Percentiles rank a stretch among this genome's conserved stretches.
Evolutionary conservation across 192 early-diverging fungal genomes (phyloP).

Genomic region (Dimargaris xerosporica): DNA sequence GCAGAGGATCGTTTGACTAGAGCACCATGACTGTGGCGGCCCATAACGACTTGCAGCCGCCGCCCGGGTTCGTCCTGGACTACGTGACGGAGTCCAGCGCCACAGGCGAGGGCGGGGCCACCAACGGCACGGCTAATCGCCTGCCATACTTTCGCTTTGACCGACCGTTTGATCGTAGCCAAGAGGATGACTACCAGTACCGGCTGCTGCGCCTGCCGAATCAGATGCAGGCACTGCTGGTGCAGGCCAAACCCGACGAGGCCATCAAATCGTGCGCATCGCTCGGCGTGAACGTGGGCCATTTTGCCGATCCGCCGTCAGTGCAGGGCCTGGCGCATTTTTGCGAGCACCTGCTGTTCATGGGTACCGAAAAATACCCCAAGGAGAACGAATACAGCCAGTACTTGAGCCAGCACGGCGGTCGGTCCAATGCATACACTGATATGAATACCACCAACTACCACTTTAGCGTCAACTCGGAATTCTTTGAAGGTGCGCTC

Average conservation of each 20-base stretch:
- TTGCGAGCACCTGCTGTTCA: slow-evolving; percentile 50
- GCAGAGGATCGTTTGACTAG: no score
- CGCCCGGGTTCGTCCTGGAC: neutral
- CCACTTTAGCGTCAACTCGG: slow-evolving; percentile 19
- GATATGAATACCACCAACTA: slow-evolving; percentile 14
- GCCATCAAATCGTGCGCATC: slow-evolving; percentile 37
- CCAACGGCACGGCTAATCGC: no score
- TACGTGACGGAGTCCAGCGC: no score
- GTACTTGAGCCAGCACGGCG: slow-evolving; percentile 18
- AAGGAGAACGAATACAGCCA: slow-evolving; percentile 40
- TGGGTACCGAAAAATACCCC: slow-evolving; percentile 54
- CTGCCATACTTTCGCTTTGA: slow-evolving; percentile 17
- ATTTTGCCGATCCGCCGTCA: slow-evolving; percentile 36
- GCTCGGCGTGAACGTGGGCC: slow-evolving; percentile 43
- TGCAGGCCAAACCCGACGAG: slow-evolving; percentile 34
- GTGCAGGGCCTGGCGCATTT: slow-evolving; percentile 52
- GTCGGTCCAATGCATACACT: slow-evolving; percentile 21
- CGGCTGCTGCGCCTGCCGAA: slow-evolving; percentile 38
- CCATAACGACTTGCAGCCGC: neutral
- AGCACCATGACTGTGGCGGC: neutral
- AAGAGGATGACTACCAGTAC: slow-evolving; percentile 40
- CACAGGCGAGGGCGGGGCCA: neutral
- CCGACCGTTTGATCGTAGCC: slow-evolving; percentile 30
- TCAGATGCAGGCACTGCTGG: slow-evolving; percentile 36
- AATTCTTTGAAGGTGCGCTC: slow-evolving; percentile 43